Percentiles rank a stretch among this genome's conserved stretches.
These are phyloP conservation scores for Hanseniaspora pseudoguilliermondii DNA, from an alignment of 805 yeast genomes.

Conservation along the genomic window DNA sequence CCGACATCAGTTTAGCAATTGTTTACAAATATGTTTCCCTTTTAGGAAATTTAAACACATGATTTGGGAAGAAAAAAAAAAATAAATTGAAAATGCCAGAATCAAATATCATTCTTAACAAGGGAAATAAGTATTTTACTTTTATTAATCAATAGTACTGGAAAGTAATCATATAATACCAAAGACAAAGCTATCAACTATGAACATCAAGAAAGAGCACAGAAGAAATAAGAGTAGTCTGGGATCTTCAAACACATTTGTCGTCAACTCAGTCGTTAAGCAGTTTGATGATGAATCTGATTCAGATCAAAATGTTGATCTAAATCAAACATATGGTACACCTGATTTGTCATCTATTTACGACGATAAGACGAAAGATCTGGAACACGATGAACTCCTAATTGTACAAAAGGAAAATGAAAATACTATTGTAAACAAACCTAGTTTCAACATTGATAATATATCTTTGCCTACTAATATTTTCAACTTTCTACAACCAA, in stretches of 20 bases:
- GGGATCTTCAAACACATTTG: conserved; percentile 4
- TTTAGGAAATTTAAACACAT: background rate
- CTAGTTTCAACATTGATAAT: conserved; percentile 14
- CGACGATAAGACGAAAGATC: background rate
- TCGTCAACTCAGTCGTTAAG: conserved; percentile 12
- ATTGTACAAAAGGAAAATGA: background rate
- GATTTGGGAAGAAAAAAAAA: background rate
- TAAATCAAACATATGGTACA: background rate
- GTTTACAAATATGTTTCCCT: background rate
- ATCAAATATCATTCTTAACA: background rate
- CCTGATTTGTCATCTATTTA: background rate
- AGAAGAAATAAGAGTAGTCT: conserved; percentile 10
- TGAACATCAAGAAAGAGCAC: background rate
- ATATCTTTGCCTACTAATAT: conserved; percentile 15
- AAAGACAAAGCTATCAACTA: background rate
- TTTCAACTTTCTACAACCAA: conserved; percentile 12
- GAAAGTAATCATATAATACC: background rate
- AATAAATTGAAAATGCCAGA: background rate
- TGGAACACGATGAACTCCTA: background rate
- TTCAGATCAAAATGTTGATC: background rate
- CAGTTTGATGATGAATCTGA: background rate
- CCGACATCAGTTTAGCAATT: background rate
- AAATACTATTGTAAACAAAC: background rate
- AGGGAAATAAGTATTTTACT: too few relatives aligned
- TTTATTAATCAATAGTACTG: too few relatives aligned